Conservation (phyloP, 352 stramenopile species). For the Phytophthora constricta region DNA sequence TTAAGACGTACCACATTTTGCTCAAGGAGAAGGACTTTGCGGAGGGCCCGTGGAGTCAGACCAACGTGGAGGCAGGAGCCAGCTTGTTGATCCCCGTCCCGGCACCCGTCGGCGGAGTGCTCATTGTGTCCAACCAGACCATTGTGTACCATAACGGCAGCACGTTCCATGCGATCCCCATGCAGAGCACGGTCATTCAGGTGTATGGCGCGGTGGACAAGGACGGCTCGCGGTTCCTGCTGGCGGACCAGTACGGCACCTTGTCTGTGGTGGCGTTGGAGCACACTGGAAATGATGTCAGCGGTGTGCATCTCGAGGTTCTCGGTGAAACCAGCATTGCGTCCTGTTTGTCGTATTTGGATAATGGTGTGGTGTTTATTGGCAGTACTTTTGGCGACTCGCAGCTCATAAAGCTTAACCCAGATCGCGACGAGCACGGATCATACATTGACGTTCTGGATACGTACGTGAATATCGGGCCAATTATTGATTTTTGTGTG, state of each 20-base stretch:
- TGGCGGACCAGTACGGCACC: constrained; percentile 91
- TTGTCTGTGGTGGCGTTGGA: constrained; percentile 91
- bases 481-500: constrained; percentile 99
- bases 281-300: constrained; percentile 74
- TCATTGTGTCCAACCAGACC: constrained; percentile 93
- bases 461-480: constrained; percentile 97
- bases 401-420: constrained; percentile 94
- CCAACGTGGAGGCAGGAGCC: constrained; percentile 88
- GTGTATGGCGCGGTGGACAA: constrained; percentile 90
- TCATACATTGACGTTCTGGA: constrained; percentile 95
- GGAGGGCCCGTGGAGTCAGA: constrained; percentile 89
- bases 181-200: constrained; percentile 91
- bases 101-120: constrained; percentile 79
- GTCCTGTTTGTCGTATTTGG: constrained; percentile 93
- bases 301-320: constrained; percentile 91
- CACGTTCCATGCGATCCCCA: constrained; percentile 92
- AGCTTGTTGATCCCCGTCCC: constrained; percentile 91
- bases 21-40: constrained; percentile 91
- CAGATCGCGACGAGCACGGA: constrained; percentile 73
- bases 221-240: constrained; percentile 88
- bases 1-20: constrained; percentile 93
- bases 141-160: constrained; percentile 92
- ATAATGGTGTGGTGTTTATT: constrained; percentile 96
- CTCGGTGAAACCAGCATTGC: constrained; percentile 94
- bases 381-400: constrained; percentile 95